Conservation (phyloP, 352 stramenopile genomes). For the Phytophthora cajani region DNA sequence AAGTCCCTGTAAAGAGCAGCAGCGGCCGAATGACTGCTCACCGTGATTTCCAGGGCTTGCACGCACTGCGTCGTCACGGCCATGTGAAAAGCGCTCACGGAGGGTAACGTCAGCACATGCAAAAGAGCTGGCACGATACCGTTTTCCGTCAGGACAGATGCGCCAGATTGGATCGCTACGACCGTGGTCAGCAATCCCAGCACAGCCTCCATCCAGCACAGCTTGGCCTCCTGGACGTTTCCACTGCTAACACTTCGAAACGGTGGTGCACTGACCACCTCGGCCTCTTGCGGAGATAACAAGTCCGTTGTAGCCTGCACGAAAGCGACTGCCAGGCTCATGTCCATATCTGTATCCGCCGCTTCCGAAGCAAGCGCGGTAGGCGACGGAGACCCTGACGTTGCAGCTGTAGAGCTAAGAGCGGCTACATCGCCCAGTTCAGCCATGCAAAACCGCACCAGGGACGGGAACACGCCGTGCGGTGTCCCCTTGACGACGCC, state of each 20-base stretch:
- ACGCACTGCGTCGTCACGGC: conserved; percentile 83
- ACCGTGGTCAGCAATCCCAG: conserved; percentile 76
- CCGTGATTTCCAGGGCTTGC: conserved; percentile 81
- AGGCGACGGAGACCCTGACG: conserved; percentile 13
- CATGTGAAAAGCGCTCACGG: conserved; percentile 64
- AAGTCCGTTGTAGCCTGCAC: conserved; percentile 86
- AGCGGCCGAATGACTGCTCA: conserved; percentile 76
- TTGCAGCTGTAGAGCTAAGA: conserved; percentile 11
- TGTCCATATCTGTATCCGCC: conserved; percentile 87
- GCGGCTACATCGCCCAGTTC: conserved; percentile 58
- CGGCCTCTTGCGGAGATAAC: conserved; percentile 66
- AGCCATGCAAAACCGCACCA: conserved; percentile 82
- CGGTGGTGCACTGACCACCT: conserved; percentile 55
- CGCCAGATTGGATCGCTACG: conserved; percentile 78
- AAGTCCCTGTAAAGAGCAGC: conserved; percentile 82
- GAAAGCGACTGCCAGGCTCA: conserved; percentile 88
- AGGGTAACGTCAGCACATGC: conserved; percentile 73
- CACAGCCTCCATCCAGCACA: conserved; percentile 85
- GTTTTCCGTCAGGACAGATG: conserved; percentile 83
- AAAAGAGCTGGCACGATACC: conserved; percentile 82
- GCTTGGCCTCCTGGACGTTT: conserved; percentile 52
- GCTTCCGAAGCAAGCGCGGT: conserved; percentile 50
- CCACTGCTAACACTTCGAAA: conserved; percentile 57
- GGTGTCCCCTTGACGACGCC: conserved; percentile 81
- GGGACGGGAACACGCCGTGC: conserved; percentile 81